Conservation (phyloP, 2,329 filamentous ascomycete genomes). For the Fusarium algeriense region DNA sequence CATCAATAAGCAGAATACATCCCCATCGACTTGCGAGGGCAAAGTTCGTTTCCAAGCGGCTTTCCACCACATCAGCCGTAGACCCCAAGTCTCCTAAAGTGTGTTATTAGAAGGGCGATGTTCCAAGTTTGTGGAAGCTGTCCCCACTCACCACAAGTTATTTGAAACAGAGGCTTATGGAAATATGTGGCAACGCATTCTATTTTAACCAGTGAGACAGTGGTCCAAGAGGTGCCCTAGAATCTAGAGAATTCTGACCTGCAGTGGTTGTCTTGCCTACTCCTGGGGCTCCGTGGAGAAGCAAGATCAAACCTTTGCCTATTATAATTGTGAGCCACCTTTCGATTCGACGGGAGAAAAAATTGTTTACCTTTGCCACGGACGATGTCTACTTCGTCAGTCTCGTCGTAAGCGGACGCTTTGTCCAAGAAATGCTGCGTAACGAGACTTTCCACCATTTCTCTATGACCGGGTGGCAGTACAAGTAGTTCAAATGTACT, state of each 20-base stretch:
- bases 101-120: accelerated
- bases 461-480: accelerated
- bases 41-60: conserved; percentile 1
- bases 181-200: conserved; percentile 26
- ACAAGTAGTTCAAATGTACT: neutral
- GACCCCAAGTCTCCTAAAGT: neutral
- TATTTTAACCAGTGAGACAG: neutral
- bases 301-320: conserved; percentile 15
- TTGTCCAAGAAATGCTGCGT: neutral
- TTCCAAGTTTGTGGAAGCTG: neutral
- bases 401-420: neutral
- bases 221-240: too few species aligned
- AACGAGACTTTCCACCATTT: neutral
- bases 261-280: conserved; percentile 25
- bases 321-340: accelerated
- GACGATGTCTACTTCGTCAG: neutral
- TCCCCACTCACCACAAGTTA: conserved; percentile 19
- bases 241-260: neutral
- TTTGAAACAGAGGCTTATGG: conserved; percentile 8
- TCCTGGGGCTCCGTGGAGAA: conserved; percentile 16
- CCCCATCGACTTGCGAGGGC: conserved; percentile 6
- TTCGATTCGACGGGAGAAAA: too few species aligned
- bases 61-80: conserved; percentile 5
- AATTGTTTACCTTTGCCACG: neutral
- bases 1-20: conserved; percentile 4